These are phyloP conservation scores for Stemphylium lycopersici DNA, from an alignment of 2,329 filamentous ascomycete species.

Conservation along the genomic window DNA sequence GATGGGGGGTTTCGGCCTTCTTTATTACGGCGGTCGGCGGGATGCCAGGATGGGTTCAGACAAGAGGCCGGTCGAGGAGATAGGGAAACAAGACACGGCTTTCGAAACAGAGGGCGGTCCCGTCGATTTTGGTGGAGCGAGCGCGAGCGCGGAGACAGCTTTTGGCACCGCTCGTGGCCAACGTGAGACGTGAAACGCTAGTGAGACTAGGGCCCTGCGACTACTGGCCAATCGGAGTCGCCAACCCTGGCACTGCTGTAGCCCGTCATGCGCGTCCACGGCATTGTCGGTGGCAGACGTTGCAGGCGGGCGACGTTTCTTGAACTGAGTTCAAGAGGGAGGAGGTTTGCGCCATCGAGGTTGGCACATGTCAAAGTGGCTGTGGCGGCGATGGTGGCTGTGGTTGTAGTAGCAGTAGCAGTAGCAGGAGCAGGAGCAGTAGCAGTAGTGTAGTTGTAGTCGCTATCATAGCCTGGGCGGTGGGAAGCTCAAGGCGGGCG, in stretches of 20 bases:
- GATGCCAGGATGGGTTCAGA: constrained; percentile 4
- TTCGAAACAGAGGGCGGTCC: constrained; percentile 19
- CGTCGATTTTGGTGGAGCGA: constrained; percentile 8
- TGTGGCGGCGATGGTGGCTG: not conserved
- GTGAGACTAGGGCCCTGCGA: constrained; percentile 10
- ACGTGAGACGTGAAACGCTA: constrained; percentile 20
- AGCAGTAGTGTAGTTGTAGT: too few relatives aligned
- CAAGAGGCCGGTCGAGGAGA: not conserved
- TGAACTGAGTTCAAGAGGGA: not conserved
- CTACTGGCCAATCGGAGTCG: constrained; percentile 8
- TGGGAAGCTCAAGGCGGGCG: constrained; percentile 2
- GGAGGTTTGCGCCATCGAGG: not conserved
- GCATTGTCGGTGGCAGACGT: not conserved
- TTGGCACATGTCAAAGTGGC: not conserved
- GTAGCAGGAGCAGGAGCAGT: not conserved
- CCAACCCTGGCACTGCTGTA: constrained; percentile 1
- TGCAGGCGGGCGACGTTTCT: not conserved
- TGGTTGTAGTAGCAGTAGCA: not conserved
- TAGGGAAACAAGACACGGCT: constrained; percentile 22
- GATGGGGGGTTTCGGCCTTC: constrained; percentile 16
- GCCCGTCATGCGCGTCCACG: not conserved
- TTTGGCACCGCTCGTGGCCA: constrained; percentile 21
- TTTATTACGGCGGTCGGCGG: constrained; percentile 21
- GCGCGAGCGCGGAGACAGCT: constrained; percentile 17
- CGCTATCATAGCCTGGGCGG: not conserved